Percentiles rank a stretch among this genome's conserved stretches.
These are phyloP conservation scores for Lactarius quietus DNA, from an alignment of 768 basidiomycete genomes.

Conservation along the genomic window DNA sequence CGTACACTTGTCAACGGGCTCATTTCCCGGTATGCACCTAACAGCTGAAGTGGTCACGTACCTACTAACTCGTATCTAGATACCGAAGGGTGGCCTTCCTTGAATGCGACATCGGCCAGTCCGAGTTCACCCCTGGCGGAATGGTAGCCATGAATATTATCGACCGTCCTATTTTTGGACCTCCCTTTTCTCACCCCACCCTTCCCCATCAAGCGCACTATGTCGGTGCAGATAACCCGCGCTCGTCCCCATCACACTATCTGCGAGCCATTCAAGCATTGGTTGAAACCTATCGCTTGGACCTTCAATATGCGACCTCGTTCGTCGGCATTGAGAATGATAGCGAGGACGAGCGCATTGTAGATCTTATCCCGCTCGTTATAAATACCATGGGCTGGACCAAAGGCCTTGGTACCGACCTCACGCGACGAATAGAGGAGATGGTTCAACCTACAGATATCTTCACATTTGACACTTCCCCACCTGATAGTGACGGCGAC, in stretches of 20 bases:
- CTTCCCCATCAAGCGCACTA: constrained; percentile 74
- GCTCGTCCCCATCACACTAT: constrained; percentile 73
- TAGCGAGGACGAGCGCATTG: constrained; percentile 40
- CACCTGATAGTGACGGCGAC: not conserved
- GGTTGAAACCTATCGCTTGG: constrained; percentile 62
- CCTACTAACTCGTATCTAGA: constrained; percentile 36
- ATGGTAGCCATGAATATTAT: constrained; percentile 78
- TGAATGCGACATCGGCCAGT: constrained; percentile 92
- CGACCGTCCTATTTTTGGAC: constrained; percentile 68
- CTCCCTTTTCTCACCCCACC: constrained; percentile 81
- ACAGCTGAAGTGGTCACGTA: not conserved
- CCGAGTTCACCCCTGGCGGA: constrained; percentile 87
- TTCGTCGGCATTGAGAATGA: constrained; percentile 28
- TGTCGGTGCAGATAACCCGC: constrained; percentile 75
- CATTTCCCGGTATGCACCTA: constrained; percentile 45
- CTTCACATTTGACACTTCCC: constrained; percentile 44
- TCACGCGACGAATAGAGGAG: constrained; percentile 67
- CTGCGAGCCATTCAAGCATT: constrained; percentile 63
- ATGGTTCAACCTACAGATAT: constrained; percentile 57
- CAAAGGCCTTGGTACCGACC: constrained; percentile 86
- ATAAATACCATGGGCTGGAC: constrained; percentile 98
- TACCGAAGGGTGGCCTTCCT: constrained; percentile 84
- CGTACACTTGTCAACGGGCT: constrained; percentile 69
- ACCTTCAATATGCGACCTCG: constrained; percentile 51
- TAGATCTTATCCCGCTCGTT: constrained; percentile 70